Evolutionary conservation across 2,329 filamentous ascomycete species (phyloP), one percentile per base, ranked within the genome.

Genomic region (Pestalotiopsis fici): DNA sequence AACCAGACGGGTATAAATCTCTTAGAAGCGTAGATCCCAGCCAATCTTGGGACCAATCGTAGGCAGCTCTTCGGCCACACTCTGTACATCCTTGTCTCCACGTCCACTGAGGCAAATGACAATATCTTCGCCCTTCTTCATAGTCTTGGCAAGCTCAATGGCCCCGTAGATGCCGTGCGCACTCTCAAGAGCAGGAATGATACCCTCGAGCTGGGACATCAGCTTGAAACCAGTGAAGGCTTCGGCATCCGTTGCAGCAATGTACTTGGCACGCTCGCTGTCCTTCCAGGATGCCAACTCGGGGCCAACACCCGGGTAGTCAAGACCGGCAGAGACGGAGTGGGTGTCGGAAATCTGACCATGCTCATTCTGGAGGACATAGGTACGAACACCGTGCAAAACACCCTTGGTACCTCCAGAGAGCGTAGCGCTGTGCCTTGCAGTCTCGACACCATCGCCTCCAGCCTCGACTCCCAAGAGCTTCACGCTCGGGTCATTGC

Each of bases 1-100:
- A 18, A 63, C n/a, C 60, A 63, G 31, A 35, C 35, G 39, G 21
- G 28, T 37, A 43, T 63, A 15, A 55, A 15, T 15, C 43, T 50
- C 47, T 76, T 84, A 89, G 73, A 91, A 91, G 39, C 89, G 83
- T 74, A 91, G 77, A 72, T 91, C 88, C 89, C 89, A 91, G 67
- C 87, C 94, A 80, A 99, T 98, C 84, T 92, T 86, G 7, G 96
- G 96, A 0, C 96, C 95, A 69, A 99, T 80, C 73, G 87, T 92
- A 21, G 95, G 95, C 77, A 99, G 82, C 82, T 97, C 94, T 77
- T 99, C 96, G 0, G 96, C 96, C 64, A 99, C 95, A 75, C 93
- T 97, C 88, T 99, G 95, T 68, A 99, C 96, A 77, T 99, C 96
- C 89, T 99, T 99, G 82, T 99, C 96, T 70, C 96, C 96, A 73